These are phyloP conservation scores for Ganoderma boninense DNA, from an alignment of 1,284 basidiomycete species.

Conservation along the genomic window DNA sequence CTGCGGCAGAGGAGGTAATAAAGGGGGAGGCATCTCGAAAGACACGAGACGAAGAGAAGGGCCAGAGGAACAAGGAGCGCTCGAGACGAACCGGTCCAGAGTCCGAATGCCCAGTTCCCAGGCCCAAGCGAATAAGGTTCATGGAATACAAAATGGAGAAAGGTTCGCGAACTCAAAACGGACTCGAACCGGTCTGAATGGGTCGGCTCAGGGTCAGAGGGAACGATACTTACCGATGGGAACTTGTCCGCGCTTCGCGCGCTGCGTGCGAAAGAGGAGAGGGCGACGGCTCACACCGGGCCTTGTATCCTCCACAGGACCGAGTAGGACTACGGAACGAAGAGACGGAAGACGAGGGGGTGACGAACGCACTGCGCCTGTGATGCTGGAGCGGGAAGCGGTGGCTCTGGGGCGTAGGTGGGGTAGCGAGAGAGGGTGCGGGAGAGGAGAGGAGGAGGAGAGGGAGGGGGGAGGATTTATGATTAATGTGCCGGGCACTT, in stretches of 20 bases:
- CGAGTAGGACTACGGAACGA: conserved; percentile 28
- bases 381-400: conserved; percentile 17
- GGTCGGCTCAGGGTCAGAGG: conserved; percentile 17
- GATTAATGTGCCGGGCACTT: conserved; percentile 33
- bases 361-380: conserved; percentile 27
- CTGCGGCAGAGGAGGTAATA: conserved; percentile 33
- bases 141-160: conserved; percentile 21
- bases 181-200: conserved; percentile 31
- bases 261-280: conserved; percentile 37
- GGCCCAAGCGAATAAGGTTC: conserved; percentile 38
- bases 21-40: conserved; percentile 25
- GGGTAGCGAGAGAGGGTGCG: conserved; percentile 26
- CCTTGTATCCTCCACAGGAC: conserved; percentile 19
- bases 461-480: conserved; percentile 32
- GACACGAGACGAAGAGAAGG: conserved; percentile 29
- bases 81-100: conserved; percentile 35
- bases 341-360: conserved; percentile 31
- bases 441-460: conserved; percentile 29
- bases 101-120: conserved; percentile 32
- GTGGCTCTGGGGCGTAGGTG: conserved; percentile 31
- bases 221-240: conserved; percentile 38
- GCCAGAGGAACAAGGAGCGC: conserved; percentile 26
- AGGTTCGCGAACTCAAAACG: conserved; percentile 19
- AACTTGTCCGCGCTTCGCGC: conserved; percentile 22
- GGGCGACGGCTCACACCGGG: conserved; percentile 34